Evolutionary conservation across 768 basidiomycete species (phyloP), one percentile per base, ranked within the genome.

Genomic region (Dentipellis fragilis): DNA sequence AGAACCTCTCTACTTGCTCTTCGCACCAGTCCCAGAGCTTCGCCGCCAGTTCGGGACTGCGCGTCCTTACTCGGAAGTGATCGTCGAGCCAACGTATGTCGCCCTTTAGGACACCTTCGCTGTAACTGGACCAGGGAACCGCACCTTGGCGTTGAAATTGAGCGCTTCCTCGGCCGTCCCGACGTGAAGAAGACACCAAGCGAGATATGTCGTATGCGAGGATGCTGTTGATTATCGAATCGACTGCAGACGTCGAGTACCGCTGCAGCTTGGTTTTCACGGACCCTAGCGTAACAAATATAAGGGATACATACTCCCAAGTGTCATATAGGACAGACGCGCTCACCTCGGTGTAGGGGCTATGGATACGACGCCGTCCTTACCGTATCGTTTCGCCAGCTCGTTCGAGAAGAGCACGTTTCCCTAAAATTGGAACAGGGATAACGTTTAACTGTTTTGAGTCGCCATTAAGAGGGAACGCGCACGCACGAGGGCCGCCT

Each of bases 401-500:
- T 79, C 79, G 39, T 66, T 69, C 7, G 75, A 59, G 56, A 79
- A 69, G 0, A 77, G 62, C n/a, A 77, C 65, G 36, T 75, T 78
- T 0, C 72, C 78, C 78, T 79, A 42, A 10, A n/a, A 10, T 29
- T 60, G 8, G 46, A 60, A 52, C 17, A 49, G 48, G 7, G 17
- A n/a, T n/a, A n/a, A n/a, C n/a, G n/a, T n/a, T n/a, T n/a, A n/a
- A n/a, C n/a, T n/a, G n/a, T n/a, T n/a, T n/a, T n/a, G 47, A 4
- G 6, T 9, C 12, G 22, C 14, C 10, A 38, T 49, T 4, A 5
- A 10, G 19, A 11, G 8, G 7, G 16, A 17, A 38, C 10, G 17
- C n/a, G 21, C 4, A 53, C 40, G 16, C 22, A 59, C 60, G 37
- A 61, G 45, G n/a, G n/a, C n/a, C n/a, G n/a, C n/a, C n/a, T n/a